Base-by-base conservation (phyloP, 2,329 filamentous ascomycete species). In the Microascus cirrosus region DNA sequence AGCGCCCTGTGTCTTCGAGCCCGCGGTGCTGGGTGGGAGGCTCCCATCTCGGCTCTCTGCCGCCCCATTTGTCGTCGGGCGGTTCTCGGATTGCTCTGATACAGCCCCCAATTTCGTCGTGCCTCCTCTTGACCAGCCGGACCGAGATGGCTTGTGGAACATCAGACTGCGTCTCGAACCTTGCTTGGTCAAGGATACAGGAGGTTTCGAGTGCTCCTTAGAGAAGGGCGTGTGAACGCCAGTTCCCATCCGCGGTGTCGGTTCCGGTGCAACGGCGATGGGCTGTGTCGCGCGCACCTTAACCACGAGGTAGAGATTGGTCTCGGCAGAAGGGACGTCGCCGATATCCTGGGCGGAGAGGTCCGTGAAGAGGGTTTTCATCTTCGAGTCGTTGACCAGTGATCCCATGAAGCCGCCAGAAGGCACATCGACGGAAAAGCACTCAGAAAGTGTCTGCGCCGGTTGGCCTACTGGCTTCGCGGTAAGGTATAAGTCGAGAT, bases 361-460 rank as follows among this genome's bases (percentile, higher is more conserved):
- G 65, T 97, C 91, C 2, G 90, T 86, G 64, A 97, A 96, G 2
- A 99, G 77, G 0, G 91, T 95, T 66, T 87, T 90, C 67, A 92
- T 82, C 66, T 86, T 86, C 24, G 82, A 80, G 61, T 83, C 82
- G 56, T 84, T 81, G 11, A 81, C 73, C 54, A 89, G 73, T 60
- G 81, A 82, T 13, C 84, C 79, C 61, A 92, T 83, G 22, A 83
- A 81, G 58, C 90, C 89, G 34, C 86, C 86, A 0, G 89, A 76
- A 0, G 89, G 86, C 15, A 96, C 80, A 57, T 92, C 85, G 56
- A 96, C 81, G 18, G 83, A 82, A 71, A 90, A 96, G 55, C 83
- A 87, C 71, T 99, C 94, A 2, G 91, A 95, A 1, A 97, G 73
- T 2, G 85, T 83, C 18, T 79, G 78, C 8, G 88, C 75, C 12